phyloP scores from a whole-genome alignment of 305 asterid genomes.

The Euphrasia arctica region DNA sequence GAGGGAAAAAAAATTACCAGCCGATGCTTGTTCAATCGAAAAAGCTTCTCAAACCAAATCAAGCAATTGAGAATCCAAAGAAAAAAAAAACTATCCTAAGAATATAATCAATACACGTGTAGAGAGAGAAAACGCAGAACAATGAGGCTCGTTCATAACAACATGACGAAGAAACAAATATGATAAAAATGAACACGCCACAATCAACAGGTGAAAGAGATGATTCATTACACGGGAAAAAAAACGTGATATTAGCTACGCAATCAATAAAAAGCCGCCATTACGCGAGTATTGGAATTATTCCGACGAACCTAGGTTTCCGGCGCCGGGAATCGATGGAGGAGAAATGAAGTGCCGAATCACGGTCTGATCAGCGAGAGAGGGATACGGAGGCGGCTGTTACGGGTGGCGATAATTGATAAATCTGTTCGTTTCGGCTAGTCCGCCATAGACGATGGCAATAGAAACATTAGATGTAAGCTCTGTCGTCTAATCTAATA shows the following conservation, averaged over 20 bases:
- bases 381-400: neutral
- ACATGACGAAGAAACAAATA: too few relatives aligned
- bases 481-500: slow-evolving; percentile 21
- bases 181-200: neutral
- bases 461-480: slow-evolving; percentile 24
- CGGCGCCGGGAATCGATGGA: slow-evolving; percentile 29
- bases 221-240: neutral
- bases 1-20: neutral
- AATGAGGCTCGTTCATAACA: too few relatives aligned
- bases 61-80: slow-evolving; percentile 14
- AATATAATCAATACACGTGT: neutral
- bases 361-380: slow-evolving; percentile 13
- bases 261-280: slow-evolving; percentile 8
- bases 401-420: slow-evolving; percentile 13
- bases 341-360: slow-evolving; percentile 4
- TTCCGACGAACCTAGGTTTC: slow-evolving; percentile 49
- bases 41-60: slow-evolving; percentile 14
- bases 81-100: neutral
- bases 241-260: neutral
- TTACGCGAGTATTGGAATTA: slow-evolving; percentile 9
- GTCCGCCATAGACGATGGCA: slow-evolving; percentile 37
- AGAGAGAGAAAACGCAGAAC: neutral
- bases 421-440: slow-evolving; percentile 23
- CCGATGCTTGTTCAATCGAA: slow-evolving; percentile 7
- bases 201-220: slow-evolving; percentile 3